Evolutionary conservation across 306 rosid species (phyloP).

Genomic region (Inga leiocalycina): DNA sequence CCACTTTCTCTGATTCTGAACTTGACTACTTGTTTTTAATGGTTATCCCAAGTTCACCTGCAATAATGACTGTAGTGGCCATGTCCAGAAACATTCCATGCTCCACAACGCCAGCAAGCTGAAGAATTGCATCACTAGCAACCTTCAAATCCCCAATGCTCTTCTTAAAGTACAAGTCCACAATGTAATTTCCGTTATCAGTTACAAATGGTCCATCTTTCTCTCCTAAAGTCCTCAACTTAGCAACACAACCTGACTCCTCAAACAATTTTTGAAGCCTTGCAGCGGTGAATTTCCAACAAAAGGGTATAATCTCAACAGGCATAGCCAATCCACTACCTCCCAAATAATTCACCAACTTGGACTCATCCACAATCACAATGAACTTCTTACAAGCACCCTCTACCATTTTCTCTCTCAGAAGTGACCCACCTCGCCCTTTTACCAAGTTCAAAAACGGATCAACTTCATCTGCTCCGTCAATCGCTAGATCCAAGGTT

Average conservation of each 20-base stretch:
- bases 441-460: constrained; percentile 58
- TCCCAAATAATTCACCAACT: constrained; percentile 53
- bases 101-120: constrained; percentile 65
- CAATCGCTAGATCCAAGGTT: constrained; percentile 54
- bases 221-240: constrained; percentile 44
- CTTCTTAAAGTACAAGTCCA: constrained; percentile 54
- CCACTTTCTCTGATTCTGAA: not conserved
- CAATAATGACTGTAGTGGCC: constrained; percentile 70
- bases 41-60: constrained; percentile 60
- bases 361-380: constrained; percentile 63
- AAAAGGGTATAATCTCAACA: constrained; percentile 60
- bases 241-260: constrained; percentile 53
- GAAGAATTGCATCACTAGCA: constrained; percentile 61
- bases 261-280: constrained; percentile 51
- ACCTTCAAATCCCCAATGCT: constrained; percentile 65
- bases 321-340: constrained; percentile 65
- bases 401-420: constrained; percentile 68
- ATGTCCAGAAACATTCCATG: constrained; percentile 68
- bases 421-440: constrained; percentile 69
- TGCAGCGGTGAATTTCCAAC: constrained; percentile 64
- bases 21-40: constrained; percentile 45
- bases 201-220: constrained; percentile 49
- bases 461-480: constrained; percentile 71
- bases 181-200: constrained; percentile 58
- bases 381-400: constrained; percentile 56